Percentiles rank a stretch among this genome's conserved stretches.
phyloP scores from a whole-genome alignment of 164 flowering plant genomes.

The Umbellularia californica region DNA sequence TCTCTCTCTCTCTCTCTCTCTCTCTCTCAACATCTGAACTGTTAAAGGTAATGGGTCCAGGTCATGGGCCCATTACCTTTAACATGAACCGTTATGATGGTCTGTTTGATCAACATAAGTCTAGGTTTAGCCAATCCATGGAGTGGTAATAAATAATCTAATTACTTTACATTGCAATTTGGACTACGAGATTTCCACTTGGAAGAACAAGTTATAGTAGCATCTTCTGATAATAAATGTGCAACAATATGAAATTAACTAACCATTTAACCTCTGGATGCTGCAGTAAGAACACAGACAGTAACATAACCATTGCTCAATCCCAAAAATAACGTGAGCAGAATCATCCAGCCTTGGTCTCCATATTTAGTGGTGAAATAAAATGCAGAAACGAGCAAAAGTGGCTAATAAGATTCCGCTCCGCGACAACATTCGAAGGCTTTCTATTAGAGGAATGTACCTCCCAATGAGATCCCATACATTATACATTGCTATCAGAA shows the following conservation, averaged over 20 bases:
- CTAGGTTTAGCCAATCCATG: no score
- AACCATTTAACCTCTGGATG: slow-evolving; percentile 70
- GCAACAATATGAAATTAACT: background rate
- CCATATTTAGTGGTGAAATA: slow-evolving; percentile 61
- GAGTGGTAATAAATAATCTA: background rate
- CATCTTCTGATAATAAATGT: background rate
- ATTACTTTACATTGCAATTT: background rate
- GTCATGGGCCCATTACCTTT: no score
- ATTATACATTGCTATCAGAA: slow-evolving; percentile 71
- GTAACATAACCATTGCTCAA: slow-evolving; percentile 59
- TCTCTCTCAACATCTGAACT: no score
- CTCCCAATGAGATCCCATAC: slow-evolving; percentile 68
- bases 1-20: no score
- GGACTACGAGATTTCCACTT: background rate
- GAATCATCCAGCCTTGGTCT: slow-evolving; percentile 66
- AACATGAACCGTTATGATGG: no score
- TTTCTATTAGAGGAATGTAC: slow-evolving; percentile 50
- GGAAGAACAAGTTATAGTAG: background rate
- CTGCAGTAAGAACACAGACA: slow-evolving; percentile 49
- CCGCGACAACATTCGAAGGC: slow-evolving; percentile 46
- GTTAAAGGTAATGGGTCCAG: no score
- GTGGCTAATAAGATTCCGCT: slow-evolving; percentile 35
- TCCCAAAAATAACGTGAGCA: slow-evolving; percentile 51
- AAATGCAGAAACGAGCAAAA: slow-evolving; percentile 54
- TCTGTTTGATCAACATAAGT: no score